Conservation (phyloP, 129 eudicot species). For the Centaurea solstitialis region DNA sequence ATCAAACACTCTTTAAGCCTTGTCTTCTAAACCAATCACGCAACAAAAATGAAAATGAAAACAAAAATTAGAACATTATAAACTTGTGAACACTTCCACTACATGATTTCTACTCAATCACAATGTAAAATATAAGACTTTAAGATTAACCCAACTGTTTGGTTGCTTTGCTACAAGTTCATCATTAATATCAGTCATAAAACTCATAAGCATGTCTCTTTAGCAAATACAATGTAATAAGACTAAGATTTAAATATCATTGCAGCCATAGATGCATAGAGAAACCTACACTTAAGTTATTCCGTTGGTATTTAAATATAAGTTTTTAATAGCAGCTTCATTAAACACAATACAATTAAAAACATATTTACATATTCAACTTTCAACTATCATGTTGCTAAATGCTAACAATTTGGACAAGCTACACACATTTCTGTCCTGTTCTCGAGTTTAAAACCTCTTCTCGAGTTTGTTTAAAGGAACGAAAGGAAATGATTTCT, state of each 20-base stretch:
- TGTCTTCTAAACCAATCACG: neutral
- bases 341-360: neutral
- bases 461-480: too few relatives aligned
- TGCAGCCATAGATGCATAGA: neutral
- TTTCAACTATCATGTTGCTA: neutral
- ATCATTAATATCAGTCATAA: neutral
- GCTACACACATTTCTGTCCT: neutral
- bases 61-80: too few relatives aligned
- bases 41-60: too few relatives aligned
- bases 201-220: neutral
- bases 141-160: neutral
- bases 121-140: neutral
- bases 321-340: too few relatives aligned
- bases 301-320: neutral
- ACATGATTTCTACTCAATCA: too few relatives aligned
- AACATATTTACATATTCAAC: neutral
- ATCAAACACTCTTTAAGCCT: neutral
- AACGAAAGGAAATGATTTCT: too few relatives aligned
- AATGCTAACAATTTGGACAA: neutral
- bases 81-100: too few relatives aligned
- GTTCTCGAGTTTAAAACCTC: too few relatives aligned
- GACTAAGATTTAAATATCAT: neutral
- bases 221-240: neutral
- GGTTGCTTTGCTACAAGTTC: neutral
- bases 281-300: neutral